Percentiles rank a stretch among this genome's conserved stretches.
These are phyloP conservation scores for Fusarium napiforme DNA, from an alignment of 2,329 filamentous ascomycete genomes.

Conservation along the genomic window DNA sequence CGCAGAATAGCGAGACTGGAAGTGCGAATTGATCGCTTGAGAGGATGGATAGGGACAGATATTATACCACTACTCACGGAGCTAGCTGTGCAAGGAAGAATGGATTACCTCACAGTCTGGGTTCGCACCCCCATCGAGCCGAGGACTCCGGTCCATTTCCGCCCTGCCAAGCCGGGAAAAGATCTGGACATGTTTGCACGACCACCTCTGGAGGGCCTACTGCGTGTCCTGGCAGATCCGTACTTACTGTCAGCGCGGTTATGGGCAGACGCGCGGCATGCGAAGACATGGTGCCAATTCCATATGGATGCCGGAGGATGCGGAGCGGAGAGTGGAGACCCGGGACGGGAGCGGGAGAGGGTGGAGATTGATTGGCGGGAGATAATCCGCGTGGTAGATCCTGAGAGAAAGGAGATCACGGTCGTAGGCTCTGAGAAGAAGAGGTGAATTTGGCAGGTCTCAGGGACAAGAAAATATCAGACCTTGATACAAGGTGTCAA, in stretches of 20 bases:
- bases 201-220: slow-evolving; percentile 49
- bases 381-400: slow-evolving; percentile 47
- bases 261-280: slow-evolving; percentile 51
- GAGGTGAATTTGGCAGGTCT: slow-evolving; percentile 10
- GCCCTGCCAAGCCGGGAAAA: slow-evolving; percentile 10
- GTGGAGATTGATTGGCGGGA: slow-evolving; percentile 48
- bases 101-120: slow-evolving; percentile 43
- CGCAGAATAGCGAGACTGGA: slow-evolving; percentile 44
- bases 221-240: slow-evolving; percentile 58
- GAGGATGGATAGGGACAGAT: slow-evolving; percentile 47
- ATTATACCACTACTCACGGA: slow-evolving; percentile 47
- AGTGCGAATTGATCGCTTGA: slow-evolving; percentile 46
- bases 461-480: too few species aligned
- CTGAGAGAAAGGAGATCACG: slow-evolving; percentile 43
- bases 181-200: slow-evolving; percentile 42
- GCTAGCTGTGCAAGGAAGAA: slow-evolving; percentile 47
- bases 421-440: slow-evolving; percentile 31
- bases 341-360: slow-evolving; percentile 7
- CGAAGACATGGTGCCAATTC: slow-evolving; percentile 55
- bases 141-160: slow-evolving; percentile 8
- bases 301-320: slow-evolving; percentile 44
- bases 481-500: background rate
- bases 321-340: slow-evolving; percentile 18
- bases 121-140: slow-evolving; percentile 25
- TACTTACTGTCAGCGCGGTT: slow-evolving; percentile 55